phyloP scores from a whole-genome alignment of 2,329 filamentous ascomycete species.

The Aspergillus neoniger region DNA sequence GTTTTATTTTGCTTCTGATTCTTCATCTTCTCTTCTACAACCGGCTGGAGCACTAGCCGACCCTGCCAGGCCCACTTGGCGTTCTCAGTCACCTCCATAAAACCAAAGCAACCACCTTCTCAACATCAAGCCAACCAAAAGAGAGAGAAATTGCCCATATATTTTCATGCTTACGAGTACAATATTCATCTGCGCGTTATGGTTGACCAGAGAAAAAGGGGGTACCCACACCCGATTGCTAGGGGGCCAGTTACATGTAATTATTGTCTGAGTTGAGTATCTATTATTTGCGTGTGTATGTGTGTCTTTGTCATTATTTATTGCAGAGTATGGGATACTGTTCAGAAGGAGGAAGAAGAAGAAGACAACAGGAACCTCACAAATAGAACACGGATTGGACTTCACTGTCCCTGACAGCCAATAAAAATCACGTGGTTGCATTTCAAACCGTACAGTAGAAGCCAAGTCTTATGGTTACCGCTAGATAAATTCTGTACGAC shows the following conservation, averaged over 20 bases:
- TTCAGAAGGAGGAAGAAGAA: neutral
- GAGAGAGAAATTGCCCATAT: neutral
- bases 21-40: neutral
- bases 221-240: neutral
- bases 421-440: neutral
- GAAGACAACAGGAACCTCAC: neutral
- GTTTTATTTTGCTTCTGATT: neutral
- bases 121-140: neutral
- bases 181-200: neutral
- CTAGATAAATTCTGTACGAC: no score
- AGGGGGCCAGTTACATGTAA: constrained; percentile 2
- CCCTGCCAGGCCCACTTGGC: neutral
- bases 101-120: neutral
- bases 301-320: neutral
- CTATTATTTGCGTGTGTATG: neutral
- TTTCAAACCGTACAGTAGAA: neutral
- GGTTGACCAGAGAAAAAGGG: neutral
- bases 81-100: neutral
- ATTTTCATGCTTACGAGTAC: neutral
- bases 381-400: constrained; percentile 2
- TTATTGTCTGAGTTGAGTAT: constrained; percentile 6
- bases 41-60: neutral
- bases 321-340: neutral
- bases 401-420: neutral
- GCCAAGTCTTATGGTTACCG: neutral